Percentiles rank a stretch among this genome's conserved stretches.
Evolutionary conservation across 306 rosid species (phyloP).

Genomic region (Cucurbita argyrosperma): DNA sequence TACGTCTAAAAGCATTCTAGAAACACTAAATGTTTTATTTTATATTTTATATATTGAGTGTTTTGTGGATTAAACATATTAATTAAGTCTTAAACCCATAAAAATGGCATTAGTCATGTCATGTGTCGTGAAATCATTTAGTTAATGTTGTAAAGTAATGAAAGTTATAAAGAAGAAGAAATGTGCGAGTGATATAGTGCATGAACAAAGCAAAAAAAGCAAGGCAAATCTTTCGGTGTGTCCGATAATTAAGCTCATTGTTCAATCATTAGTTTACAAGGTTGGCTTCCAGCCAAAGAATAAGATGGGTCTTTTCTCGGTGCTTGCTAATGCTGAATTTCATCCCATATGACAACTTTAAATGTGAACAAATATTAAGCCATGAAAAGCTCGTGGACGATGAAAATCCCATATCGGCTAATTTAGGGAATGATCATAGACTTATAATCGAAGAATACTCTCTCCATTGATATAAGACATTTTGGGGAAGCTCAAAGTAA

Average conservation of each 20-base stretch:
- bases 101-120: not conserved
- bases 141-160: not conserved
- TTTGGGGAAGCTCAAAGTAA: too few species aligned
- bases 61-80: not conserved
- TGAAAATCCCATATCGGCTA: too few species aligned
- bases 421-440: too few species aligned
- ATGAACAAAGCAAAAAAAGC: not conserved
- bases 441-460: too few species aligned
- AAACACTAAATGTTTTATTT: not conserved
- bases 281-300: slow-evolving; percentile 29
- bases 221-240: not conserved
- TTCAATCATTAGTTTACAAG: slow-evolving; percentile 20
- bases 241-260: slow-evolving; percentile 8
- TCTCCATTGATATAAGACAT: too few species aligned
- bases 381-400: too few species aligned
- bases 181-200: not conserved
- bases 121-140: not conserved
- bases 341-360: too few species aligned
- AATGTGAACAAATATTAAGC: too few species aligned
- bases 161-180: not conserved
- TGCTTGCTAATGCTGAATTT: not conserved
- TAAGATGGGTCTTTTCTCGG: not conserved
- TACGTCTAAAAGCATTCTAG: not conserved
- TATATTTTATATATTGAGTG: not conserved
- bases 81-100: not conserved